These are phyloP conservation scores for Mycena kentingensis DNA, from an alignment of 768 basidiomycete genomes.

Conservation along the genomic window DNA sequence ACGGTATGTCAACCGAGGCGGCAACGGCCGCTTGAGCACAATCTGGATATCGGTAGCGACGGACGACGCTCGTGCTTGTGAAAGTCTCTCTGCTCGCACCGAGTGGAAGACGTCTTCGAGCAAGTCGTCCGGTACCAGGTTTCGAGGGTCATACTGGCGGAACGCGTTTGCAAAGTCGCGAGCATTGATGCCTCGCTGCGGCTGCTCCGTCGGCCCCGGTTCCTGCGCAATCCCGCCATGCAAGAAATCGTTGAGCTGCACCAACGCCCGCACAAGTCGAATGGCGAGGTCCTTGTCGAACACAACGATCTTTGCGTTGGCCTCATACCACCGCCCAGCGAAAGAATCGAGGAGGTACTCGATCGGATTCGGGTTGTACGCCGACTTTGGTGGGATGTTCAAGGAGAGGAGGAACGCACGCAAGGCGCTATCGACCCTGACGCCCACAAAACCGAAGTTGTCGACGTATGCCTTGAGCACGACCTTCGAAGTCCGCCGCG, in stretches of 20 bases:
- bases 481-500: slow-evolving; percentile 67
- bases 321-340: slow-evolving; percentile 87
- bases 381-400: slow-evolving; percentile 47
- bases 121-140: slow-evolving; percentile 71
- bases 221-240: slow-evolving; percentile 73
- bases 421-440: slow-evolving; percentile 87
- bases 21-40: slow-evolving; percentile 72
- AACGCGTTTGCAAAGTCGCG: slow-evolving; percentile 87
- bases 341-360: slow-evolving; percentile 84
- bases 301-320: slow-evolving; percentile 74
- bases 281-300: slow-evolving; percentile 82
- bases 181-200: slow-evolving; percentile 60
- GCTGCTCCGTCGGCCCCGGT: slow-evolving; percentile 54
- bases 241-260: slow-evolving; percentile 86
- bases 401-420: slow-evolving; percentile 87
- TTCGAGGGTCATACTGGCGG: slow-evolving; percentile 71
- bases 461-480: slow-evolving; percentile 86
- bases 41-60: slow-evolving; percentile 55
- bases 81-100: slow-evolving; percentile 69
- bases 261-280: slow-evolving; percentile 76
- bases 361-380: slow-evolving; percentile 44
- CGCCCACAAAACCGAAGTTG: slow-evolving; percentile 79
- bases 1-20: slow-evolving; percentile 81
- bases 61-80: slow-evolving; percentile 61
- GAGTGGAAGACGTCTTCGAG: slow-evolving; percentile 80